Percentiles rank a stretch among this genome's conserved stretches.
Evolutionary conservation across 2,329 filamentous ascomycete species (phyloP).

Genomic region (Botryosphaeria dothidea): DNA sequence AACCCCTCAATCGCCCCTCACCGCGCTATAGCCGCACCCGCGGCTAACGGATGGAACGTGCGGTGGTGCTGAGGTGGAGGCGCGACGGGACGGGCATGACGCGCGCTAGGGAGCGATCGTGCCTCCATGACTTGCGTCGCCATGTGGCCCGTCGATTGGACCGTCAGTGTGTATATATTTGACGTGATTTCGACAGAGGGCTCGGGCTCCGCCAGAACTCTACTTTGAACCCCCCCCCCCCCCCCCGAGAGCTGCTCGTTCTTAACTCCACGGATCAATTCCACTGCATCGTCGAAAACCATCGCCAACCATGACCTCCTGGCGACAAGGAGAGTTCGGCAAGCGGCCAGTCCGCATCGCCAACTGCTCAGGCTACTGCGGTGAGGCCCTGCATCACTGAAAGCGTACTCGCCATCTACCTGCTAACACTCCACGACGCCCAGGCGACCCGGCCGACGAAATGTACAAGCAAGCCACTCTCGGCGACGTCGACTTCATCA

Average conservation of each 20-base stretch:
- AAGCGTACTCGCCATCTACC: neutral
- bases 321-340: conserved; percentile 26
- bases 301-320: neutral
- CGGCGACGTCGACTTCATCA: conserved; percentile 42
- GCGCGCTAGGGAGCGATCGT: neutral
- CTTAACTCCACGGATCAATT: too few relatives aligned
- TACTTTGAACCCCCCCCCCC: too few relatives aligned
- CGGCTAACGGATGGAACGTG: neutral
- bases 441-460: conserved; percentile 39
- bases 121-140: neutral
- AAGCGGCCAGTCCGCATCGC: conserved; percentile 38
- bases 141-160: too few relatives aligned
- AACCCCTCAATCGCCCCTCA: neutral
- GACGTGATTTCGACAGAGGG: too few relatives aligned
- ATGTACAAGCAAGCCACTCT: conserved; percentile 37
- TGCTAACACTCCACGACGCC: conserved; percentile 15
- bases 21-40: neutral
- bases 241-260: too few relatives aligned
- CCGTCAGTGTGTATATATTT: too few relatives aligned
- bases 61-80: neutral
- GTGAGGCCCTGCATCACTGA: neutral
- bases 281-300: too few relatives aligned
- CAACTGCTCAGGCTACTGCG: conserved; percentile 40
- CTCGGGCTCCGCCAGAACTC: too few relatives aligned
- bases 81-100: neutral